A percentile compares a stretch with the other conserved stretches of the same genome.
phyloP scores from a whole-genome alignment of 1,284 basidiomycete genomes.

The Cutaneotrichosporon arboriforme region DNA sequence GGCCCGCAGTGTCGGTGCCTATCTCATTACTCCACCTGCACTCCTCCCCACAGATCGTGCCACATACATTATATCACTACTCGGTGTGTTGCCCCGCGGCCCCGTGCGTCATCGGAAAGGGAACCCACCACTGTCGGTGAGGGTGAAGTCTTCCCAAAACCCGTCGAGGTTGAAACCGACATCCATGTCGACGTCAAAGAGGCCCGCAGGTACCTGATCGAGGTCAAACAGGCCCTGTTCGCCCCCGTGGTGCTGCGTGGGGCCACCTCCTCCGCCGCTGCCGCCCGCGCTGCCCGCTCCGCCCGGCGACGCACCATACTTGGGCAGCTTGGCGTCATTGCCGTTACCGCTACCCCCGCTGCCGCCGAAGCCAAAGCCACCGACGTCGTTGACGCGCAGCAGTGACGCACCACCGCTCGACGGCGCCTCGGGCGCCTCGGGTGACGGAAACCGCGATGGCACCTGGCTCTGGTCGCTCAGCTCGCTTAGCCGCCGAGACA shows the following conservation, averaged over 20 bases:
- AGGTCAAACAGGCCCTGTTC: slow-evolving; percentile 12
- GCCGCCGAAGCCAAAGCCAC: not conserved
- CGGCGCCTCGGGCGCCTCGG: slow-evolving; percentile 8
- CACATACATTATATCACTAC: too few species aligned
- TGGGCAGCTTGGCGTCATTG: not conserved
- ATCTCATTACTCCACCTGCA: too few species aligned
- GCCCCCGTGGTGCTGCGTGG: not conserved
- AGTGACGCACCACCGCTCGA: too few species aligned
- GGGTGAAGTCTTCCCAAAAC: slow-evolving; percentile 44
- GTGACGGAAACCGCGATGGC: slow-evolving; percentile 40
- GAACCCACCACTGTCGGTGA: slow-evolving; percentile 40
- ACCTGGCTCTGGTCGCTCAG: slow-evolving; percentile 36
- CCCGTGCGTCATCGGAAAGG: slow-evolving; percentile 33
- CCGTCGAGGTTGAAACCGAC: slow-evolving; percentile 39
- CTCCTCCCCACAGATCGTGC: too few species aligned
- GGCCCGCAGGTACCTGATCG: slow-evolving; percentile 12
- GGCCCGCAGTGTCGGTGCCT: too few species aligned
- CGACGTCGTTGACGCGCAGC: not conserved
- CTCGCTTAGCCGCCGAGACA: slow-evolving; percentile 39
- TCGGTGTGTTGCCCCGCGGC: too few species aligned
- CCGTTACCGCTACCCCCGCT: not conserved
- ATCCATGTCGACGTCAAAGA: slow-evolving; percentile 41
- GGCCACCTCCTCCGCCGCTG: not conserved
- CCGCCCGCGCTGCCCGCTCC: not conserved
- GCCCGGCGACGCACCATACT: not conserved